Base-by-base conservation (phyloP, 2,329 filamentous ascomycete genomes). In the Clonostachys byssicola region DNA sequence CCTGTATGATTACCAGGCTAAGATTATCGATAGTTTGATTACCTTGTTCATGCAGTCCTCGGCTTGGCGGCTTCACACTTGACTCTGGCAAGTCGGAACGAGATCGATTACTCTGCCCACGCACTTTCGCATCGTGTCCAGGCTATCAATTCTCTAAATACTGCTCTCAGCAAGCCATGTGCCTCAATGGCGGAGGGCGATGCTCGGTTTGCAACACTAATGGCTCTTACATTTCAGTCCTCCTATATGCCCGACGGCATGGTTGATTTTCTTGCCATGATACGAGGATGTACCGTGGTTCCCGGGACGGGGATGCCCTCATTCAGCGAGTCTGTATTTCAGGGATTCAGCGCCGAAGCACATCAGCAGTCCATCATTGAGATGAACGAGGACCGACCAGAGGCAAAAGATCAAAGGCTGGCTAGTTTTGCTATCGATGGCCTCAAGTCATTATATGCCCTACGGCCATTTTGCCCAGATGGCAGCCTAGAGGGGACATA, bases 1-100 rank as follows among this genome's bases (percentile, higher is more conserved):
- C 13, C 50, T 30, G 23, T 30, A 30, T 30, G 9, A 10, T 30
- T 10, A 10, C 2, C 23, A 9, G 23, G 23, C 23, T 30, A 30
- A 13, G 6, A 9, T 10, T 4, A 30, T 10, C 23, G 14, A 34
- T 16, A 71, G 65, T 69, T 65, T 44, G 65, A 68, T 23, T 71
- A 67, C 49, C 52, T 72, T n/a, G 51, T 68, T 35, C 68, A 72
- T 46, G 60, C 68, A 5, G 70, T 73, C 61, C 56, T 72, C 1
- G 70, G 62, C 2, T 57, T 72, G 2, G 67, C 62, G 1, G 68
- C 68, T 5, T 68, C 65, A 3, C 67, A 72, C 50, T 56, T 72
- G 17, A 49, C 53, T 5, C 49, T 54, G 20, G 35, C 10, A 2
- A 23, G 16, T 9, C 42, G 30, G 18, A 16, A 20, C 23, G 12